Conservation (phyloP, 2,329 filamentous ascomycete genomes). For the Fusarium chuoi region DNA sequence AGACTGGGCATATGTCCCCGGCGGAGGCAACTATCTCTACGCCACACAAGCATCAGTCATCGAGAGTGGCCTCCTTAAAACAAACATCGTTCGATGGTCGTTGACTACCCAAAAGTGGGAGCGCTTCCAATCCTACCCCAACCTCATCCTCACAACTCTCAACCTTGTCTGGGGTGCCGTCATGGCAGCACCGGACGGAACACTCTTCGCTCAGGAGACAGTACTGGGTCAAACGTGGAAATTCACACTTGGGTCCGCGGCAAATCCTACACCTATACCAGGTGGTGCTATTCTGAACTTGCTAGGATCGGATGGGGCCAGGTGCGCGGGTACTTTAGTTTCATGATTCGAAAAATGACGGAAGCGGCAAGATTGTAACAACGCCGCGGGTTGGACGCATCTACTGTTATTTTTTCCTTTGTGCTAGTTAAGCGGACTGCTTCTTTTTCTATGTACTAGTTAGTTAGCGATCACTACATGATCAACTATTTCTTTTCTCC, state of each 20-base stretch:
- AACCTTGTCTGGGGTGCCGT: constrained; percentile 16
- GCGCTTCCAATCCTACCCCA: neutral
- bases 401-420: constrained; percentile 20
- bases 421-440: constrained; percentile 10
- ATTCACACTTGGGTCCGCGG: neutral
- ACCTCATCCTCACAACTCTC: neutral
- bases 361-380: constrained; percentile 30
- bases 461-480: constrained; percentile 15
- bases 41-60: constrained; percentile 13
- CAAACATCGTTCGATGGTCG: constrained; percentile 23
- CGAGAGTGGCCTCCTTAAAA: neutral
- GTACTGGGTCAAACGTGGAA: constrained; percentile 13
- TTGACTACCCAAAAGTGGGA: constrained; percentile 6
- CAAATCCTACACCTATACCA: neutral
- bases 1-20: constrained; percentile 34
- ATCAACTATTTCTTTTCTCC: constrained; percentile 11
- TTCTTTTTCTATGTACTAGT: constrained; percentile 19
- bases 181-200: neutral
- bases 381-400: constrained; percentile 20
- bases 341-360: neutral
- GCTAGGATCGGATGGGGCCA: constrained; percentile 25
- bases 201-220: constrained; percentile 18
- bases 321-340: constrained; percentile 2
- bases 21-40: constrained; percentile 31
- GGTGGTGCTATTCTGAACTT: constrained; percentile 14